phyloP scores from a whole-genome alignment of 129 eudicot species.

The carrot (Daucus carota) region DH1_v3.0 NC_030383.2:54156501-54157000 shows the following conservation, averaged over 20 bases:
- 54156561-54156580: conserved; percentile 75
- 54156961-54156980: too few species aligned
- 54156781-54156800: neutral
- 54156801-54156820: neutral
- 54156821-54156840: neutral
- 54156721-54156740: neutral
- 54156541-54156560: conserved; percentile 96
- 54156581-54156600: conserved; percentile 75
- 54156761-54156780: neutral
- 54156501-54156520: conserved; percentile 63
- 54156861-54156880: neutral
- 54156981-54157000: too few species aligned
- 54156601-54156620: conserved; percentile 28
- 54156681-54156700: neutral
- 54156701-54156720: neutral
- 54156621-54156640: conserved; percentile 13
- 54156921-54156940: too few species aligned
- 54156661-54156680: conserved; percentile 7
- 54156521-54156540: conserved; percentile 86
- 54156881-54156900: neutral
- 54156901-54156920: neutral
- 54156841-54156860: neutral
- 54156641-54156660: conserved; percentile 17
- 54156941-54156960: too few species aligned
- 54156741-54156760: neutral